Evolutionary conservation across 2,329 filamentous ascomycete species (phyloP), one percentile per base, ranked within the genome.

Genomic region (Coniosporium uncinatum): DNA sequence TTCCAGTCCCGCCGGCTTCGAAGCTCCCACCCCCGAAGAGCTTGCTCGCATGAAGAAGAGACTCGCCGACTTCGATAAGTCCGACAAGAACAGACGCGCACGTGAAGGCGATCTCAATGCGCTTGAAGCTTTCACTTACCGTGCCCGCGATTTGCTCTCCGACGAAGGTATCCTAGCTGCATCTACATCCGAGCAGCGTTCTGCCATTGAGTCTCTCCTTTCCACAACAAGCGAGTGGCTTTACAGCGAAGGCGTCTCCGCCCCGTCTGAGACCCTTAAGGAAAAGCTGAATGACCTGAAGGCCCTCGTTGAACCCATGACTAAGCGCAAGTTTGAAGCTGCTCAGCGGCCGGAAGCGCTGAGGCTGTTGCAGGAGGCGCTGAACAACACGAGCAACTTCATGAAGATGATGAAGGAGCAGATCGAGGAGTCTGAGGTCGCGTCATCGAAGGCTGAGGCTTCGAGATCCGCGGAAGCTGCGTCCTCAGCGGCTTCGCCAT

Each of bases 111-210:
- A 87, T 1, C 71, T 96, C 43, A 98, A 97, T 65, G 84, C 86
- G 49, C 79, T 98, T n/a, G 93, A 98, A 64, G 83, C 78, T 13
- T 97, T 85, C 63, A 95, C 91, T 14, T 98, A 98, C 72, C 84
- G 81, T 55, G 78, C 86, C 21, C 83, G 89, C 20, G 89, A 96
- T 60, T 74, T 95, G 35, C 72, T 96, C 2, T 83, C 88, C 33
- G 83, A 84, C 45, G 81, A 87, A 37, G 72, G 74, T 1, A 97
- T 96, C 58, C 70, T 85, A 40, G 73, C 74, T 13, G 79, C 76
- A 3, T 85, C 89, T 22, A 91, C 84, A 8, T 69, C 79, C 4
- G 73, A 77, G 18, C 78, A 89, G 56, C 78, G 88, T 36, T 61
- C 73, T 5, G 64, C 67, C n/a, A 73, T 97, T 13, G 76, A 84